phyloP scores from a whole-genome alignment of 805 yeast genomes.

The Metschnikowia reukaufii region DNA sequence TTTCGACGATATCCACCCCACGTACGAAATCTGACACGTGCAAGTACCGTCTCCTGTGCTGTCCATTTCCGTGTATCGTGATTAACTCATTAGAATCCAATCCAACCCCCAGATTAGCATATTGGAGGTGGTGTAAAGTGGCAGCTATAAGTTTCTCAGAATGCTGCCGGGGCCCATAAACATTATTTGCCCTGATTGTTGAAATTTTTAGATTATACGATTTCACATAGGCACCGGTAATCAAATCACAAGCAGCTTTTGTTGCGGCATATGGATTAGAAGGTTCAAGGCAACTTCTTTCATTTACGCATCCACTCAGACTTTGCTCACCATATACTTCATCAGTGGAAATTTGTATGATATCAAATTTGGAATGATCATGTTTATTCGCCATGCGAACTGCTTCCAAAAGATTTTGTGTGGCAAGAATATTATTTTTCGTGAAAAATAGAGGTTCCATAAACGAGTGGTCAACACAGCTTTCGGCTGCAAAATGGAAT shows the following conservation, averaged over 20 bases:
- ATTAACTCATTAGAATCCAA: slow-evolving; percentile 22
- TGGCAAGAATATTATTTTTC: slow-evolving; percentile 45
- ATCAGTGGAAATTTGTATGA: slow-evolving; percentile 53
- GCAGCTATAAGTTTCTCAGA: slow-evolving; percentile 53
- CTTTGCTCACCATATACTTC: slow-evolving; percentile 56
- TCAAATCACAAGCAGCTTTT: slow-evolving; percentile 53
- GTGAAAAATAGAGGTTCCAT: slow-evolving; percentile 44
- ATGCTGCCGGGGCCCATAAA: slow-evolving; percentile 53
- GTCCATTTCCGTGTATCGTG: slow-evolving; percentile 50
- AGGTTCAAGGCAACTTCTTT: slow-evolving; percentile 42
- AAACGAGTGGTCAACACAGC: slow-evolving; percentile 55
- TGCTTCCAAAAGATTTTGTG: slow-evolving; percentile 49
- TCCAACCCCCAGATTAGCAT: not conserved
- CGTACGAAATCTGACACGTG: slow-evolving; percentile 42
- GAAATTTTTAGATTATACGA: slow-evolving; percentile 44
- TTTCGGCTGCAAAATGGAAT: slow-evolving; percentile 56
- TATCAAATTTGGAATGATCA: slow-evolving; percentile 7
- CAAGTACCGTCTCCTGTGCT: slow-evolving; percentile 43
- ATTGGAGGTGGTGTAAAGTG: slow-evolving; percentile 13
- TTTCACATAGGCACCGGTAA: slow-evolving; percentile 44
- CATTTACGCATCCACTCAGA: slow-evolving; percentile 26
- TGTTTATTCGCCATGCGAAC: slow-evolving; percentile 21
- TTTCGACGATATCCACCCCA: slow-evolving; percentile 38
- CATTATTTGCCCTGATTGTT: slow-evolving; percentile 49
- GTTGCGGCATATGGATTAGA: slow-evolving; percentile 60